These are phyloP conservation scores for Knufia petricola DNA, from an alignment of 2,329 filamentous ascomycete species.

Conservation along the genomic window DNA sequence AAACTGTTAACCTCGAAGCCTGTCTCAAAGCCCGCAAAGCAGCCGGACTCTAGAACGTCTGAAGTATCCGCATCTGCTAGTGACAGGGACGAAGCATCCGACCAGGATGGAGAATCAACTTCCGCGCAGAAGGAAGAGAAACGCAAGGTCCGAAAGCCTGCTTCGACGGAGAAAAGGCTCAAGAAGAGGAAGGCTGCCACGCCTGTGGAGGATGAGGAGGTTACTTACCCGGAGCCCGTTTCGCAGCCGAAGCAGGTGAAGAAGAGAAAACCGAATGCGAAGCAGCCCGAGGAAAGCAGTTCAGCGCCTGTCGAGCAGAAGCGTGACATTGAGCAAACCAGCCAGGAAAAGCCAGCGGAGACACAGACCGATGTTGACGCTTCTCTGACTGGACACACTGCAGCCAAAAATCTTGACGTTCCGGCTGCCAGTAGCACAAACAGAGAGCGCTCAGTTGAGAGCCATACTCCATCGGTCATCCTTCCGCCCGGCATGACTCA, in stretches of 20 bases:
- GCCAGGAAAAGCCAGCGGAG: not conserved
- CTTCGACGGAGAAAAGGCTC: too few species aligned
- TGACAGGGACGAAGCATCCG: not conserved
- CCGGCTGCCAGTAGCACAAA: conserved; percentile 8
- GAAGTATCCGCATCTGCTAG: not conserved
- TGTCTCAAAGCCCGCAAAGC: not conserved
- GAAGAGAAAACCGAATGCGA: not conserved
- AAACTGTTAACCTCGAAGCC: not conserved
- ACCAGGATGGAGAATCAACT: not conserved
- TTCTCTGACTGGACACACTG: not conserved
- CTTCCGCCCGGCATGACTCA: conserved; percentile 15
- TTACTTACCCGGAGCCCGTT: too few species aligned
- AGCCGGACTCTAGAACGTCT: not conserved
- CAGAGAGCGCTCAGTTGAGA: not conserved
- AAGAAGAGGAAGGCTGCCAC: too few species aligned
- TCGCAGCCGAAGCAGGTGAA: not conserved
- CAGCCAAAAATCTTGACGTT: conserved; percentile 1
- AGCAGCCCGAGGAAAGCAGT: not conserved
- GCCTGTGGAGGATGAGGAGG: too few species aligned
- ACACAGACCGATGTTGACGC: conserved; percentile 2
- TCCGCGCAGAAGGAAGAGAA: not conserved
- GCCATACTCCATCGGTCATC: conserved; percentile 1
- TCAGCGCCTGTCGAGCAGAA: not conserved
- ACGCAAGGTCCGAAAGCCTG: too few species aligned
- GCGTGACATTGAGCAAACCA: too few species aligned